Percentiles rank a stretch among this genome's conserved stretches.
Evolutionary conservation across 2,329 filamentous ascomycete genomes (phyloP).

Genomic region (Pezicula carpinea): DNA sequence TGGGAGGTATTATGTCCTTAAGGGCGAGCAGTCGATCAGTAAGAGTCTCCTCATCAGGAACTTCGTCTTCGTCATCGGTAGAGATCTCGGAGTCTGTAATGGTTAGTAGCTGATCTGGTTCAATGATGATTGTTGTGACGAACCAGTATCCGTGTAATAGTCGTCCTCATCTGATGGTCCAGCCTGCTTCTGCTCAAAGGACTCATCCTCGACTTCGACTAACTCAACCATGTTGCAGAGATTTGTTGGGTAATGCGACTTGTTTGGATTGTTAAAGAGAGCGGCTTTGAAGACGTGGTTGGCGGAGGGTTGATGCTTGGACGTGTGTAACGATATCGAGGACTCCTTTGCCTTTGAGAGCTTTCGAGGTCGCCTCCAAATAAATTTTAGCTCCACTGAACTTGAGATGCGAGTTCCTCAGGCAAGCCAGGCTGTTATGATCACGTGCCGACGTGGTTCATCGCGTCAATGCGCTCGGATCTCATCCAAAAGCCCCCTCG

Average conservation of each 20-base stretch:
- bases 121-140: conserved; percentile 19
- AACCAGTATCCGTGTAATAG: conserved; percentile 91
- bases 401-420: no score
- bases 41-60: conserved; percentile 51
- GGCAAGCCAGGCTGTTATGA: no score
- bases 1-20: conserved; percentile 71
- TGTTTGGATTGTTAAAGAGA: neutral
- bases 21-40: conserved; percentile 68
- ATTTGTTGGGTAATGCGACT: neutral
- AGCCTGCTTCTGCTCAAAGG: conserved; percentile 71
- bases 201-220: conserved; percentile 94
- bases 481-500: no score
- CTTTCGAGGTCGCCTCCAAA: neutral
- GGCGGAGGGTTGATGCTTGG: neutral
- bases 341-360: neutral
- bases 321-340: neutral
- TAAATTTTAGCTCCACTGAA: neutral
- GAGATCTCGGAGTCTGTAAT: conserved; percentile 75
- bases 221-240: conserved; percentile 80
- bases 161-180: conserved; percentile 69
- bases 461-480: neutral
- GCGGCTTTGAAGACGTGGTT: conserved; percentile 1
- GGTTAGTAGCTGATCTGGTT: conserved; percentile 11
- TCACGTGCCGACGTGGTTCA: no score
- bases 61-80: conserved; percentile 67